Evolutionary conservation across 2,329 filamentous ascomycete species (phyloP).

Genomic region (Penicillium polonicum): DNA sequence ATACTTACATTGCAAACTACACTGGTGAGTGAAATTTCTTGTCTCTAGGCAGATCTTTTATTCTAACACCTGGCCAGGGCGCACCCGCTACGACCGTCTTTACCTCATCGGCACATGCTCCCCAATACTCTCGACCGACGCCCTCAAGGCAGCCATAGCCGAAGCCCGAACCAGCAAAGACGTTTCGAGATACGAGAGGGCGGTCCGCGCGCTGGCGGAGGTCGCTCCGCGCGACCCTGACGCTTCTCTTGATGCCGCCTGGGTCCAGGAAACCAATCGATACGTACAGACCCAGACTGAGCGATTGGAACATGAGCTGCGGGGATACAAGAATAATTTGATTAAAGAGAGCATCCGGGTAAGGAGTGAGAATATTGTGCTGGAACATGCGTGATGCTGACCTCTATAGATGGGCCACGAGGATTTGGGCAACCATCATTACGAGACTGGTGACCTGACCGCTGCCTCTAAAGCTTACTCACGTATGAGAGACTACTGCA

Average conservation of each 20-base stretch:
- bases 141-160: slow-evolving; percentile 71
- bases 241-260: slow-evolving; percentile 65
- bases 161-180: slow-evolving; percentile 78
- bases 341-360: slow-evolving; percentile 96
- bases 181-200: slow-evolving; percentile 66
- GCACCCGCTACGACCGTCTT: slow-evolving; percentile 77
- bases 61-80: slow-evolving; percentile 53
- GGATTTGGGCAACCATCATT: slow-evolving; percentile 81
- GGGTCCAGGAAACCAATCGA: slow-evolving; percentile 68
- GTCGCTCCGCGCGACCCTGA: slow-evolving; percentile 68
- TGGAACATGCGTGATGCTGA: slow-evolving; percentile 3
- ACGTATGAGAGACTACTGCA: slow-evolving; percentile 89
- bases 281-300: slow-evolving; percentile 68
- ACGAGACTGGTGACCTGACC: slow-evolving; percentile 70
- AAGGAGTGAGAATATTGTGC: slow-evolving; percentile 27
- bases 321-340: slow-evolving; percentile 92
- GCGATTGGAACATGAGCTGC: slow-evolving; percentile 79
- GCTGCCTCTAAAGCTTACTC: slow-evolving; percentile 74
- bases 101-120: slow-evolving; percentile 78
- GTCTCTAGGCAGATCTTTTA: background rate
- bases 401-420: slow-evolving; percentile 80
- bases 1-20: slow-evolving; percentile 89
- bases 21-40: slow-evolving; percentile 54
- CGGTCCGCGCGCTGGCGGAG: slow-evolving; percentile 63
- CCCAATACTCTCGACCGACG: slow-evolving; percentile 72